These are phyloP conservation scores for Tirmania nivea DNA, from an alignment of 495 filamentous ascomycete genomes.

Conservation along the genomic window DNA sequence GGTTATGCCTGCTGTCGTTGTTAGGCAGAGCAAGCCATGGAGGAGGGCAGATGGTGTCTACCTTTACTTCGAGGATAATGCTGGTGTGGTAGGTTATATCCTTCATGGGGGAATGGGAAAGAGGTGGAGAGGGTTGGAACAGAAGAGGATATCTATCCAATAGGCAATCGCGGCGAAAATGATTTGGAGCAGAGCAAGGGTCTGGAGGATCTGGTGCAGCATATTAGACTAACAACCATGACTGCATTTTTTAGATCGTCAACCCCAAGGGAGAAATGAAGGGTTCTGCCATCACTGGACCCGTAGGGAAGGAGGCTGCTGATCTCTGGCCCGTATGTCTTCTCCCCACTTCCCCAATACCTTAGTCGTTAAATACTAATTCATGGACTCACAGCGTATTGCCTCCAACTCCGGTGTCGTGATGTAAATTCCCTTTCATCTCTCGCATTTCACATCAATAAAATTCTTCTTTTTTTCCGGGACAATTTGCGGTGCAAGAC, in stretches of 20 bases:
- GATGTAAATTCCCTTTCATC: slow-evolving; percentile 49
- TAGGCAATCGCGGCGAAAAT: neutral
- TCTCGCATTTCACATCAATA: slow-evolving; percentile 2
- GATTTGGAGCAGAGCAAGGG: neutral
- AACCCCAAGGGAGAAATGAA: slow-evolving; percentile 99
- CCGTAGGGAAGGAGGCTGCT: slow-evolving; percentile 98
- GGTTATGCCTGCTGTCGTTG: slow-evolving; percentile 97
- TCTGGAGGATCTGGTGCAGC: neutral
- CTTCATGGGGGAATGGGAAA: neutral
- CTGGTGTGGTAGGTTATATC: slow-evolving; percentile 63
- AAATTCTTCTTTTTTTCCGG: neutral
- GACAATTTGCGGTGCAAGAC: neutral
- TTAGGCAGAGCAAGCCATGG: slow-evolving; percentile 98
- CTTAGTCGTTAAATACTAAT: neutral
- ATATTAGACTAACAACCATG: slow-evolving; percentile 3
- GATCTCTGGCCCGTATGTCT: slow-evolving; percentile 91
- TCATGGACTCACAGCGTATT: slow-evolving; percentile 48
- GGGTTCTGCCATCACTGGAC: slow-evolving; percentile 95
- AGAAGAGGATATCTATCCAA: too few species aligned
- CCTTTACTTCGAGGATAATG: slow-evolving; percentile 99
- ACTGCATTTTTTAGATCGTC: slow-evolving; percentile 53
- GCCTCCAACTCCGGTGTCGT: slow-evolving; percentile 99
- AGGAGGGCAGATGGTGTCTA: slow-evolving; percentile 90
- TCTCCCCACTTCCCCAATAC: neutral
- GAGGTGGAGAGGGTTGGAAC: neutral